Evolutionary conservation across 139 green algal species (phyloP).

Genomic region (Chloropicon primus): DNA sequence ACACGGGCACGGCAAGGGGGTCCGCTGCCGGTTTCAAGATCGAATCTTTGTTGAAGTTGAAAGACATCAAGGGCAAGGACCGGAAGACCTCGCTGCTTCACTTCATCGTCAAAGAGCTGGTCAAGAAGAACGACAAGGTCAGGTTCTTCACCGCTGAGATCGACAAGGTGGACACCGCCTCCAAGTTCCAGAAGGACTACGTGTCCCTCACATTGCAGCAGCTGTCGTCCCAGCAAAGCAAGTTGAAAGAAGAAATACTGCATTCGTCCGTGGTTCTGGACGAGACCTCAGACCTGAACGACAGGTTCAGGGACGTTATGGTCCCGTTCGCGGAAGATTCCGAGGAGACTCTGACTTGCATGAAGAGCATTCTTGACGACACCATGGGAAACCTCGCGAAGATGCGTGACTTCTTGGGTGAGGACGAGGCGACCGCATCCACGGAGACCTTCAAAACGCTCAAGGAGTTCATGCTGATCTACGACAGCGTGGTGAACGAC

Average conservation of each 20-base stretch:
- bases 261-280: neutral
- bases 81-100: conserved; percentile 59
- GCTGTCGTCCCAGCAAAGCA: neutral
- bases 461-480: neutral
- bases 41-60: conserved; percentile 36
- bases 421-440: neutral
- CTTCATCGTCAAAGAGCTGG: conserved; percentile 43
- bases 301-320: neutral
- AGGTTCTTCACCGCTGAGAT: neutral
- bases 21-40: conserved; percentile 38
- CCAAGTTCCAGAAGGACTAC: neutral
- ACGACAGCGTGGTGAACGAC: neutral
- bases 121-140: conserved; percentile 11
- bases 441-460: neutral
- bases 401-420: neutral
- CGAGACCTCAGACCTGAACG: neutral
- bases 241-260: neutral
- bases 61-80: conserved; percentile 45
- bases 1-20: conserved; percentile 39
- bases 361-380: neutral
- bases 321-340: neutral
- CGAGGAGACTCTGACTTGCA: neutral
- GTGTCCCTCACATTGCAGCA: neutral
- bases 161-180: neutral
- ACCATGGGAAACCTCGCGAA: neutral